A percentile compares a stretch with the other conserved stretches of the same genome.
These are phyloP conservation scores for Mycosphaerelloides madeirae DNA, from an alignment of 2,329 filamentous ascomycete genomes.

Conservation along the genomic window DNA sequence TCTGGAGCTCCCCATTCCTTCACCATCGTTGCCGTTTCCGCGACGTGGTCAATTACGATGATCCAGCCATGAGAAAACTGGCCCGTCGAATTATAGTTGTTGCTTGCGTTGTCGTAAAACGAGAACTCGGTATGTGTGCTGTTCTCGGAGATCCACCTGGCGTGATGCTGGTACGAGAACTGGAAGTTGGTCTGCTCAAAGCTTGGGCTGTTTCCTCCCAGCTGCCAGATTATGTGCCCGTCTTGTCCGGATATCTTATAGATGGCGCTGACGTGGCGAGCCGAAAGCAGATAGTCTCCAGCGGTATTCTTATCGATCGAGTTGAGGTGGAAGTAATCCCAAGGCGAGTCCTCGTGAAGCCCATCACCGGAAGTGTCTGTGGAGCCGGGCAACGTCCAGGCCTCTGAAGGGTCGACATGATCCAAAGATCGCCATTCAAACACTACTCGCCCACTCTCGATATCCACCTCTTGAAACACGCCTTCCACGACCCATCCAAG, in stretches of 20 bases:
- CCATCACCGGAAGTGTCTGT: slow-evolving; percentile 45
- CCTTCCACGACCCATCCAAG: slow-evolving; percentile 51
- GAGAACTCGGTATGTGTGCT: slow-evolving; percentile 48
- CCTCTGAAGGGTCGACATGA: slow-evolving; percentile 50
- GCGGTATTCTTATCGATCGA: slow-evolving; percentile 48
- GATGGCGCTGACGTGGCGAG: slow-evolving; percentile 43
- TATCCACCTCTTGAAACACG: slow-evolving; percentile 52
- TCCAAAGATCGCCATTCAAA: slow-evolving; percentile 59
- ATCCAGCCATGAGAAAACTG: slow-evolving; percentile 43
- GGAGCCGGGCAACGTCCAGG: slow-evolving; percentile 42
- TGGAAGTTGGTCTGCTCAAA: slow-evolving; percentile 46
- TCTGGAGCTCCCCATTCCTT: slow-evolving; percentile 48
- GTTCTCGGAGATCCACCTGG: slow-evolving; percentile 44
- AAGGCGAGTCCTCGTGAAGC: slow-evolving; percentile 43
- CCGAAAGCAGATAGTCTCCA: slow-evolving; percentile 49
- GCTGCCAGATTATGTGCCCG: slow-evolving; percentile 46
- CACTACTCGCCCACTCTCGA: slow-evolving; percentile 51
- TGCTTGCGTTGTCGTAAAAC: slow-evolving; percentile 52
- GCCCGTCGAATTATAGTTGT: slow-evolving; percentile 42
- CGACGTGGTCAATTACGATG: slow-evolving; percentile 42
- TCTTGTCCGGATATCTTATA: slow-evolving; percentile 46
- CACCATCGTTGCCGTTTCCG: slow-evolving; percentile 43
- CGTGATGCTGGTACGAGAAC: slow-evolving; percentile 52
- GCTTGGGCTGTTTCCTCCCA: slow-evolving; percentile 46
- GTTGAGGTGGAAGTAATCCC: slow-evolving; percentile 55